These are phyloP conservation scores for Coemansia sp. DNA, from an alignment of 371 early-diverging fungal genomes.

Conservation along the genomic window DNA sequence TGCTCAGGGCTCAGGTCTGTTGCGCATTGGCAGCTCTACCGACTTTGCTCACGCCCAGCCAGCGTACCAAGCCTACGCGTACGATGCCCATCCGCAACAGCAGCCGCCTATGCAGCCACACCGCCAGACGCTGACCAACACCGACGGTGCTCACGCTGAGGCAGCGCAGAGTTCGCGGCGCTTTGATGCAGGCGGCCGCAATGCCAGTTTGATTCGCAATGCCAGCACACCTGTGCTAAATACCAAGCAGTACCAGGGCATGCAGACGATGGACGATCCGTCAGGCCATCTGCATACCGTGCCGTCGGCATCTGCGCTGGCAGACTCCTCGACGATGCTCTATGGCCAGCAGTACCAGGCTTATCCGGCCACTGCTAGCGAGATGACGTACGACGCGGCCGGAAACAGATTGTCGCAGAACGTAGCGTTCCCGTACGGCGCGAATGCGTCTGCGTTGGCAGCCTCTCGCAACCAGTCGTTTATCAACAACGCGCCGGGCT, in stretches of 20 bases:
- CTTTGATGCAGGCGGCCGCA: constrained; percentile 31
- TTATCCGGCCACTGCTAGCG: constrained; percentile 10
- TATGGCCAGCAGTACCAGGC: constrained; percentile 25
- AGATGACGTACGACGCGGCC: constrained; percentile 9
- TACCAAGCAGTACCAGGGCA: constrained; percentile 41
- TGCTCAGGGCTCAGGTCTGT: background rate
- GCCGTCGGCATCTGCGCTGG: constrained; percentile 5
- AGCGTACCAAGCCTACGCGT: constrained; percentile 5
- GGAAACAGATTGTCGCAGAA: constrained; percentile 10
- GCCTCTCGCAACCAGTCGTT: constrained; percentile 25
- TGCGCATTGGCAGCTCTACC: constrained; percentile 1
- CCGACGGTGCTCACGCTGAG: constrained; percentile 9
- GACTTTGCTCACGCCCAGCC: constrained; percentile 5
- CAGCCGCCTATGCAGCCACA: constrained; percentile 9
- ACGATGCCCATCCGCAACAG: background rate
- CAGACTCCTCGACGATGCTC: constrained; percentile 6
- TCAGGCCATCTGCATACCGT: constrained; percentile 9
- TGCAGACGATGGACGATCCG: constrained; percentile 26
- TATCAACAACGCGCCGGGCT: constrained; percentile 4
- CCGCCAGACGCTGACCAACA: constrained; percentile 5
- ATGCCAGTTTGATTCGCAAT: constrained; percentile 35
- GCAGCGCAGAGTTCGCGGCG: constrained; percentile 16
- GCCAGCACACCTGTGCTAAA: constrained; percentile 45
- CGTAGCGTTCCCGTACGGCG: constrained; percentile 17
- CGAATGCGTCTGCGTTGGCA: constrained; percentile 11